Evolutionary conservation across 2,329 filamentous ascomycete species (phyloP).

Genomic region (Pyricularia grisea): DNA sequence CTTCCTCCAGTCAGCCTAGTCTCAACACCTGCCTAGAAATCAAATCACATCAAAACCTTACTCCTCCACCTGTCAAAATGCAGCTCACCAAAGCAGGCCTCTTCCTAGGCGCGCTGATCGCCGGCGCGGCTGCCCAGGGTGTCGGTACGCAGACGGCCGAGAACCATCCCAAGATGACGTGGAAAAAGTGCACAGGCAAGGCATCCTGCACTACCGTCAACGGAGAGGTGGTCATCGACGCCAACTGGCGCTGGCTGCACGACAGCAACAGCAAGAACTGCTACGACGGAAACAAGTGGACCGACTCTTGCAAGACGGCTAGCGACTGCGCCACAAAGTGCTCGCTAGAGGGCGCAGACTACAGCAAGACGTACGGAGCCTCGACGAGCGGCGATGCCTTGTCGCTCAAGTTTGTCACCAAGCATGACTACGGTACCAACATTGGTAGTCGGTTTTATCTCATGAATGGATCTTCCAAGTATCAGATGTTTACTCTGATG

Average conservation of each 20-base stretch:
- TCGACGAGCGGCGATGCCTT: slow-evolving; percentile 30
- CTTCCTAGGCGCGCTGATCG: slow-evolving; percentile 17
- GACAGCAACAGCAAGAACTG: slow-evolving; percentile 34
- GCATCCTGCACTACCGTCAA: slow-evolving; percentile 30
- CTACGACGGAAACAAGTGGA: slow-evolving; percentile 29
- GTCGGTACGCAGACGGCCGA: slow-evolving; percentile 26
- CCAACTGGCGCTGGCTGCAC: slow-evolving; percentile 42
- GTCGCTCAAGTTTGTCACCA: slow-evolving; percentile 38
- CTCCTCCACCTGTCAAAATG: background rate
- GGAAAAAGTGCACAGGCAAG: slow-evolving; percentile 29
- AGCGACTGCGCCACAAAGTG: slow-evolving; percentile 23
- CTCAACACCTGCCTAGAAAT: background rate
- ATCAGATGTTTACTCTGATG: slow-evolving; percentile 43
- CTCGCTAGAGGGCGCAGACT: slow-evolving; percentile 29
- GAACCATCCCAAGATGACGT: slow-evolving; percentile 31
- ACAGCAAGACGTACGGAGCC: slow-evolving; percentile 31
- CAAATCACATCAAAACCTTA: background rate
- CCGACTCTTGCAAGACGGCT: background rate
- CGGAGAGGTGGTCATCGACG: slow-evolving; percentile 33
- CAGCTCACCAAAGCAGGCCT: slow-evolving; percentile 4
- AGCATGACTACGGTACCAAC: slow-evolving; percentile 27
- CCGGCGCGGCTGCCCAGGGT: slow-evolving; percentile 26
- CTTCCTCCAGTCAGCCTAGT: background rate
- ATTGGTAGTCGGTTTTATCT: slow-evolving; percentile 24
- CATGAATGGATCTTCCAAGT: slow-evolving; percentile 20